These are phyloP conservation scores for Amanita rubescens DNA, from an alignment of 768 basidiomycete species.

Conservation along the genomic window DNA sequence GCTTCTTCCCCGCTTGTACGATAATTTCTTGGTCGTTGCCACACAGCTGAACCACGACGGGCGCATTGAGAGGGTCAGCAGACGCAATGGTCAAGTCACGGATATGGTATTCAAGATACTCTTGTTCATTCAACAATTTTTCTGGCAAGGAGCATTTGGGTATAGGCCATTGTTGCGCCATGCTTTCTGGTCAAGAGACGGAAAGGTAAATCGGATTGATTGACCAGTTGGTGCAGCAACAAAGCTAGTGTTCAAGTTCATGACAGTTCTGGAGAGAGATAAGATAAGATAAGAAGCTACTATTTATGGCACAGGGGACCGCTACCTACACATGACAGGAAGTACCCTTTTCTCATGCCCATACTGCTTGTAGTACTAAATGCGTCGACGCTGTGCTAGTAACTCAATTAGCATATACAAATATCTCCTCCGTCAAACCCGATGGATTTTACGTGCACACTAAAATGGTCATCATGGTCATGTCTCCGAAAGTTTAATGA, in stretches of 20 bases:
- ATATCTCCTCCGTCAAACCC: too few species aligned
- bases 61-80: slow-evolving; percentile 24
- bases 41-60: slow-evolving; percentile 67
- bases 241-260: slow-evolving; percentile 20
- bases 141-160: slow-evolving; percentile 72
- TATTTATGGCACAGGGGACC: neutral
- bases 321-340: neutral
- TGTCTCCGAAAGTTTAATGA: neutral
- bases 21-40: slow-evolving; percentile 62
- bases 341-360: slow-evolving; percentile 2
- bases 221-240: slow-evolving; percentile 74
- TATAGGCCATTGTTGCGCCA: slow-evolving; percentile 62
- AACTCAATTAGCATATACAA: neutral
- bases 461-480: neutral
- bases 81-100: slow-evolving; percentile 40
- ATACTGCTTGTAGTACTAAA: slow-evolving; percentile 4
- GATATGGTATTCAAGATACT: slow-evolving; percentile 58
- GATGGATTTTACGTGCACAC: neutral
- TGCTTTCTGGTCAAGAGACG: slow-evolving; percentile 52
- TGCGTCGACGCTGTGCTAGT: neutral
- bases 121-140: slow-evolving; percentile 51
- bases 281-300: neutral
- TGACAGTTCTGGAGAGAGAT: neutral
- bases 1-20: slow-evolving; percentile 50
- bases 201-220: slow-evolving; percentile 75